Evolutionary conservation across 306 rosid species (phyloP).

Genomic region (Rosa chinensis): DNA sequence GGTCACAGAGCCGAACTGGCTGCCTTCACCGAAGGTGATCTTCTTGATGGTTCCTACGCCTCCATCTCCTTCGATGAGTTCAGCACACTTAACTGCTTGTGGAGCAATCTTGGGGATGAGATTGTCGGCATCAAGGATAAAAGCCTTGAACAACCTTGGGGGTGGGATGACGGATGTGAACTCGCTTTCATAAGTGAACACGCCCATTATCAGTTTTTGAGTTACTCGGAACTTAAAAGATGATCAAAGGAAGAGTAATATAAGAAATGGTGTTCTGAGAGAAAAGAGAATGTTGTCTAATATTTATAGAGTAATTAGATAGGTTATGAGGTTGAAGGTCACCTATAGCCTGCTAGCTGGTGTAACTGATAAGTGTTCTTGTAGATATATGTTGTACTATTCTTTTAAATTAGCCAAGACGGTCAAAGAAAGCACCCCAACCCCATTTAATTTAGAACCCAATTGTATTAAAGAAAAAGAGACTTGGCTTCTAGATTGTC

Average conservation of each 20-base stretch:
- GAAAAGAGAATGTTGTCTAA: neutral
- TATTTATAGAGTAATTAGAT: neutral
- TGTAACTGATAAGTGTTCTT: neutral
- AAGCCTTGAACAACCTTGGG: constrained; percentile 36
- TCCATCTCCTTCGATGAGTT: constrained; percentile 41
- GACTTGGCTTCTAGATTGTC: neutral
- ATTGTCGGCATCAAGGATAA: constrained; percentile 24
- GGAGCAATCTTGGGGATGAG: constrained; percentile 37
- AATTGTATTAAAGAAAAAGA: neutral
- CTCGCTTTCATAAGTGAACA: constrained; percentile 29
- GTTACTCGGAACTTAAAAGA: neutral
- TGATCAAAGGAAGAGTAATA: neutral
- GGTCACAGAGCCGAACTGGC: constrained; percentile 15
- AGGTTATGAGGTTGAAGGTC: neutral
- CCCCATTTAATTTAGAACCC: neutral
- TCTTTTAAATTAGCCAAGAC: neutral
- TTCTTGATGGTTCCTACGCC: constrained; percentile 49
- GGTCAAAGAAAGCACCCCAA: neutral
- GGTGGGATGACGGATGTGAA: constrained; percentile 23
- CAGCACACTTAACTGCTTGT: constrained; percentile 9
- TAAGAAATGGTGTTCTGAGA: neutral
- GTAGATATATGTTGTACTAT: neutral
- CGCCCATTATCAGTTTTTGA: constrained; percentile 32
- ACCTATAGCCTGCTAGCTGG: neutral
- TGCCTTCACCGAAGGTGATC: constrained; percentile 33